Evolutionary conservation across 108 stramenopile species (phyloP), one percentile per base, ranked within the genome.

Genomic region (Mediolabrus comicus): DNA sequence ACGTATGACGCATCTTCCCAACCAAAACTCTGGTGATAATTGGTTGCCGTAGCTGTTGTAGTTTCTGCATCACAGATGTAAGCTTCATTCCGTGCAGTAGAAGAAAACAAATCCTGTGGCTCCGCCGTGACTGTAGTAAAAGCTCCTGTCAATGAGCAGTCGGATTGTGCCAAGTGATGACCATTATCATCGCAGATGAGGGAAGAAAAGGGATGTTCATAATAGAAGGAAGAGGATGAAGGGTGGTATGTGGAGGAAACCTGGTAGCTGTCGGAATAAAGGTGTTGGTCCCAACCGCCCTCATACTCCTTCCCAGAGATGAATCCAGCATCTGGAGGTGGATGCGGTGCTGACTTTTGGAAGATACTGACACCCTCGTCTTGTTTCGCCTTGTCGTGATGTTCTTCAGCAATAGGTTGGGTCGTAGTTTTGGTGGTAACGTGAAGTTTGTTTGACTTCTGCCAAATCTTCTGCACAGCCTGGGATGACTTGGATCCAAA

Each of bases 401-500:
- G 13, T 4, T 65, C 29, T 46, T 22, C 22, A 14, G 36, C 36
- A n/a, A n/a, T n/a, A n/a, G n/a, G n/a, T n/a, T n/a, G n/a, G n/a
- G n/a, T n/a, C n/a, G n/a, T n/a, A n/a, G n/a, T n/a, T n/a, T n/a
- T n/a, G n/a, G 9, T 1, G 61, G 28, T 31, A 4, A 1, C 11
- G 3, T 56, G 61, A 22, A 41, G 16, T 43, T 66, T 8, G 26
- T 49, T 34, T 22, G 69, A 78, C 49, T 71, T 71, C 46, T 62
- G 53, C 77, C 69, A 78, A 17, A 78, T 78, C 65, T 56, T 66
- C 27, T 78, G 58, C 12, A 78, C 77, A 24, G 25, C 65, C 11
- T 65, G 51, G 12, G 70, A 64, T 43, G 77, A 78, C 56, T 67
- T 78, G 0, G 77, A 67, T 49, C 77, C 77, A 60, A 29, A 60